phyloP scores from a whole-genome alignment of 176 grass and related monocot species.

The Canna indica region DNA sequence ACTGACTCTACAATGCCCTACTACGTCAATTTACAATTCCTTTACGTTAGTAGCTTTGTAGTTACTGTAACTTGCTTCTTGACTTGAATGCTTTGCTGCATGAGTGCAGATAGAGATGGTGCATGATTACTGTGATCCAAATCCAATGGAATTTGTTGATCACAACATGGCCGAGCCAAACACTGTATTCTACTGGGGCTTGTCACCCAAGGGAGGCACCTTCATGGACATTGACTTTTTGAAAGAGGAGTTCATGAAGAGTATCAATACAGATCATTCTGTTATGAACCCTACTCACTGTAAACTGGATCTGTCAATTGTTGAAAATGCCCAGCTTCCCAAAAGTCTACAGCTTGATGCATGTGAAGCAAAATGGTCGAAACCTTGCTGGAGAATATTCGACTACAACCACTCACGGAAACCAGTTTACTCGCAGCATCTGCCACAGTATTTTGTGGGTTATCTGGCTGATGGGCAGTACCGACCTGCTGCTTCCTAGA shows the following conservation, averaged over 20 bases:
- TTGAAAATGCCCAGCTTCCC: constrained; percentile 29
- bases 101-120: constrained; percentile 46
- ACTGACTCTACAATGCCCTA: too few species aligned
- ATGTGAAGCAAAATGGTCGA: constrained; percentile 2
- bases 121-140: constrained; percentile 38
- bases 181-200: constrained; percentile 57
- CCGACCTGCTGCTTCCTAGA: neutral
- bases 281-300: constrained; percentile 30
- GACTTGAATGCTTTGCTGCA: neutral
- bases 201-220: constrained; percentile 20
- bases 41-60: constrained; percentile 15
- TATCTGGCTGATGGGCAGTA: neutral
- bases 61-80: neutral
- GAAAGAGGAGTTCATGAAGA: constrained; percentile 59
- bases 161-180: constrained; percentile 32
- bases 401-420: constrained; percentile 14
- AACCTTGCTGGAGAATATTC: constrained; percentile 28
- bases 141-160: constrained; percentile 45
- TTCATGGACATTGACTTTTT: constrained; percentile 29
- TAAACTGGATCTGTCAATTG: constrained; percentile 35
- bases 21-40: too few species aligned
- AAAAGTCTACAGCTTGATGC: constrained; percentile 30
- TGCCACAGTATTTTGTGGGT: constrained; percentile 13
- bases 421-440: constrained; percentile 6
- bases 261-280: constrained; percentile 35